These are phyloP conservation scores for Solanum lignicaule DNA, from an alignment of 257 asterid species.

Conservation along the genomic window DNA sequence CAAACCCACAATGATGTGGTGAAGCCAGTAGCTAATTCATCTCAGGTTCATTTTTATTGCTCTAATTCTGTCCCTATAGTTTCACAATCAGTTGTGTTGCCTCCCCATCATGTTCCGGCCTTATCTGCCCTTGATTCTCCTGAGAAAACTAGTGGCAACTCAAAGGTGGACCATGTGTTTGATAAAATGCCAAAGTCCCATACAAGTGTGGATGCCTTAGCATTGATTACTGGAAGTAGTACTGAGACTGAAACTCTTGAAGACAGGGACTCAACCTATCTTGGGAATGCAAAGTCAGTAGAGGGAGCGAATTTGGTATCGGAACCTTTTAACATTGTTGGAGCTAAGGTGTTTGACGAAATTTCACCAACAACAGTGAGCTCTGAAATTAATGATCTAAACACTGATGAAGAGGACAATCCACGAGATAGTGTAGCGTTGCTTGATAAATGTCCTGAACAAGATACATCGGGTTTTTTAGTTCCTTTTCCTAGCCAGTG, in stretches of 20 bases:
- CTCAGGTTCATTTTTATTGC: too few relatives aligned
- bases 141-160: too few relatives aligned
- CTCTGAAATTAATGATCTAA: not conserved
- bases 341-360: not conserved
- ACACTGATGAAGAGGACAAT: too few relatives aligned
- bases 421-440: not conserved
- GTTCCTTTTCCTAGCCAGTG: not conserved
- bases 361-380: not conserved
- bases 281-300: not conserved
- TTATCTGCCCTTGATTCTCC: too few relatives aligned
- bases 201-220: not conserved
- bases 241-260: not conserved
- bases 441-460: not conserved
- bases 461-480: not conserved
- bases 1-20: too few relatives aligned
- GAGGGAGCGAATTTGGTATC: not conserved
- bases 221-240: not conserved
- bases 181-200: too few relatives aligned
- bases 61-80: too few relatives aligned
- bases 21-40: too few relatives aligned
- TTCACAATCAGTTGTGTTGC: too few relatives aligned
- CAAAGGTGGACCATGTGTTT: too few relatives aligned
- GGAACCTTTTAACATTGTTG: not conserved
- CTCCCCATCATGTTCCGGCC: too few relatives aligned
- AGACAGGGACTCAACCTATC: too few relatives aligned